Evolutionary conservation across 306 rosid species (phyloP).

Genomic region (Prosopis cineraria): DNA sequence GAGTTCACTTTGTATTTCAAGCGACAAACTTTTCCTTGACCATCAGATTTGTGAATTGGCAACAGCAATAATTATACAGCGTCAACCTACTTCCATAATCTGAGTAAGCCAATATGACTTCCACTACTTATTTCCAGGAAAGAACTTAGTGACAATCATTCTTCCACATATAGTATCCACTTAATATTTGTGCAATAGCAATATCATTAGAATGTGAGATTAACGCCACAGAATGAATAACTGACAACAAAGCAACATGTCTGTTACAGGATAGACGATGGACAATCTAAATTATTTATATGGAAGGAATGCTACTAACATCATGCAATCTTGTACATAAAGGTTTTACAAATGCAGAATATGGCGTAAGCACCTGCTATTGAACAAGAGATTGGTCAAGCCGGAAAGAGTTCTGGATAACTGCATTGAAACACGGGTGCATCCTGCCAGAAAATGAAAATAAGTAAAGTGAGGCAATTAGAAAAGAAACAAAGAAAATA

Average conservation of each 20-base stretch:
- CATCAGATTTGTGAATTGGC: slow-evolving; percentile 9
- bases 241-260: not conserved
- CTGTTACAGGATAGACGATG: not conserved
- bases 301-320: not conserved
- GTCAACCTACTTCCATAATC: not conserved
- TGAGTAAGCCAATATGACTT: slow-evolving; percentile 14
- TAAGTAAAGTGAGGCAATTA: not conserved
- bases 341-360: not conserved
- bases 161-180: too few species aligned
- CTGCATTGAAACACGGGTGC: slow-evolving; percentile 70
- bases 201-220: not conserved
- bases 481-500: not conserved
- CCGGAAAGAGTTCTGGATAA: slow-evolving; percentile 73
- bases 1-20: not conserved
- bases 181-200: not conserved
- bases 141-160: not conserved
- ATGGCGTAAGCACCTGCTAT: slow-evolving; percentile 60
- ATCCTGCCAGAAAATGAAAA: slow-evolving; percentile 43
- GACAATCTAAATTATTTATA: not conserved
- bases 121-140: not conserved
- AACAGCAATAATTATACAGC: not conserved
- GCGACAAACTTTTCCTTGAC: not conserved
- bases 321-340: not conserved
- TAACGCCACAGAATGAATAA: not conserved
- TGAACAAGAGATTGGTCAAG: slow-evolving; percentile 70